Evolutionary conservation across 163 green algal species (phyloP).

Genomic region (Chlorella variabilis): DNA sequence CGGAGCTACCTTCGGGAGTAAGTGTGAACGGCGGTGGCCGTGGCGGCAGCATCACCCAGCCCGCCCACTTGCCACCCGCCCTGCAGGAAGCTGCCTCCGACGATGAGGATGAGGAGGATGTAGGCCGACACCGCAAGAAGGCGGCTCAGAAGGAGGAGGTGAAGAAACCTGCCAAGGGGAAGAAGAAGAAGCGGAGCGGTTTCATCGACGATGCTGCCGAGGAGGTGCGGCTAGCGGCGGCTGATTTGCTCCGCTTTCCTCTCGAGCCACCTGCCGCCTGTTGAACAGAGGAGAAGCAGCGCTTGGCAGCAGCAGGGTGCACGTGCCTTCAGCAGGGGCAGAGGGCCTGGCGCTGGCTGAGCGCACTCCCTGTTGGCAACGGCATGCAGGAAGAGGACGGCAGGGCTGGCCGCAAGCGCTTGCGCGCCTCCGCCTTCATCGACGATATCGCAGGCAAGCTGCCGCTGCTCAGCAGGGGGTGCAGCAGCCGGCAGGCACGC

Average conservation of each 20-base stretch:
- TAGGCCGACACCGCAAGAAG: slow-evolving; percentile 23
- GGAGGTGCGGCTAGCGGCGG: slow-evolving; percentile 47
- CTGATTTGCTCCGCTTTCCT: background rate
- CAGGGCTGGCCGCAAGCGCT: slow-evolving; percentile 36
- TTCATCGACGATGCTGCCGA: slow-evolving; percentile 84
- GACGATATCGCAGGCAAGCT: slow-evolving; percentile 88
- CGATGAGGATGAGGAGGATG: slow-evolving; percentile 15
- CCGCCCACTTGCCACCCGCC: too few species aligned
- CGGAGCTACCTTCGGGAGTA: too few species aligned
- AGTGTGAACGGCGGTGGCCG: too few species aligned
- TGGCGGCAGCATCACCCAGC: background rate
- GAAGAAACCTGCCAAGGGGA: background rate
- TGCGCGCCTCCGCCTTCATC: slow-evolving; percentile 80
- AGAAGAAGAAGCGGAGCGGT: slow-evolving; percentile 56
- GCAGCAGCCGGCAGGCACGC: background rate
- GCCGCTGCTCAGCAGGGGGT: too few species aligned
- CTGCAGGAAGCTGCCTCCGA: too few species aligned
- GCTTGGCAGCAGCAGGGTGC: too few species aligned
- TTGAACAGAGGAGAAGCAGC: too few species aligned
- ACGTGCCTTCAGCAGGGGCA: too few species aligned
- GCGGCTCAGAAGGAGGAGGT: background rate
- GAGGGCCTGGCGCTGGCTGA: too few species aligned
- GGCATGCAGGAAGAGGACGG: slow-evolving; percentile 55
- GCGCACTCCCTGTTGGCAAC: too few species aligned
- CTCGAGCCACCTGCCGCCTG: too few species aligned